phyloP scores from a whole-genome alignment of 768 basidiomycete genomes.

The Naganishia kalamii region DNA sequence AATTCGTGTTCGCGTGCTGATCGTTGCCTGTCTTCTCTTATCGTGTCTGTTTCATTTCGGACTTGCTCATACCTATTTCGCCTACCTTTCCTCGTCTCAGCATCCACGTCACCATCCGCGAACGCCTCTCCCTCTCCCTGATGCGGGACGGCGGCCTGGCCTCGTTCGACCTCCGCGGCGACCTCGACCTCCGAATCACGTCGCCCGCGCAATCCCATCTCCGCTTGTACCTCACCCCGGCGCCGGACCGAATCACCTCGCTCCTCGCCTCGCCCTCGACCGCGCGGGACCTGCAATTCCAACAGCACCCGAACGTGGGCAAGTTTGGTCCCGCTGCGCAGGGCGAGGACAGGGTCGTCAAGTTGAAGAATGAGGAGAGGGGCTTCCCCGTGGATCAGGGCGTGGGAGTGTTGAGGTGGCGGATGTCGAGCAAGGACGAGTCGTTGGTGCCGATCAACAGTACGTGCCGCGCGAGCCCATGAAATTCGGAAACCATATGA shows the following conservation, averaged over 20 bases:
- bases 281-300: constrained; percentile 75
- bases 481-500: background rate
- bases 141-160: constrained; percentile 85
- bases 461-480: constrained; percentile 49
- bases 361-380: constrained; percentile 73
- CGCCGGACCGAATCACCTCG: constrained; percentile 60
- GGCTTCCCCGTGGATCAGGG: constrained; percentile 79
- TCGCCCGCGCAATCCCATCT: background rate
- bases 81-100: constrained; percentile 48
- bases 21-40: too few species aligned
- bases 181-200: constrained; percentile 82
- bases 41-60: background rate
- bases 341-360: constrained; percentile 59
- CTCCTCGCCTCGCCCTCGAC: constrained; percentile 58
- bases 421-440: constrained; percentile 84
- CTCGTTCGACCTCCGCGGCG: constrained; percentile 84
- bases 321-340: constrained; percentile 62
- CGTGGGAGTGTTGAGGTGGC: constrained; percentile 85
- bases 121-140: constrained; percentile 70
- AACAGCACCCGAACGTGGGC: constrained; percentile 90
- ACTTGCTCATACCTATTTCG: background rate
- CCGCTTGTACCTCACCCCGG: constrained; percentile 52
- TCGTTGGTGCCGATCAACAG: constrained; percentile 82
- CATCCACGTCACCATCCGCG: constrained; percentile 78
- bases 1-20: too few species aligned